Base-by-base conservation (phyloP, 208 protist species). In the Trypanosoma rangeli region DNA sequence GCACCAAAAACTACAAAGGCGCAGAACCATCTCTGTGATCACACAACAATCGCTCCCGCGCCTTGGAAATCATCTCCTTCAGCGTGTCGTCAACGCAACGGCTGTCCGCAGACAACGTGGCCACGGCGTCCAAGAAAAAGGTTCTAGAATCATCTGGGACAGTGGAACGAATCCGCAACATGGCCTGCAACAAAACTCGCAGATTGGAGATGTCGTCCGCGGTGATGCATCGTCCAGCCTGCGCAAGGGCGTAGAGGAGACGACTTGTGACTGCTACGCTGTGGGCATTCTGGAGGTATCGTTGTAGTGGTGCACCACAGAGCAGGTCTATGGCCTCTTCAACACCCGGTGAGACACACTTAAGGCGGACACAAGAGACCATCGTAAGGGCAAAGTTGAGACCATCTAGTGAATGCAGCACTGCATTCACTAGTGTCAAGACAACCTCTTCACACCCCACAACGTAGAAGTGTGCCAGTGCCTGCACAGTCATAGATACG, bases 391-490 rank as follows among this genome's bases (percentile, higher is more conserved):
- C 70, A 18, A 76, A 26, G 35, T 76, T 55, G 2, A 70, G 44
- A 20, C 70, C 70, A 31, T 70, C 70, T 10, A 76, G 26, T 5
- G 13, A 22, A 28, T 31, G 13, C 33, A 48, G 52, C n/a, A 64
- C 56, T 9, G 63, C 26, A 42, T 33, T 70, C 5, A 70, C 62
- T 29, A 76, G 42, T 37, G 70, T 58, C 28, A 76, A 1, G 3
- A 64, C 61, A 65, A 76, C 37, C 49, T 68, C 70, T 22, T 68
- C 70, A 28, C 63, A 64, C 0, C 37, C 62, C 22, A 52, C 26
- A 18, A 65, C 44, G 55, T 76, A 76, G 39, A 76, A 76, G 55
- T 76, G 70, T 22, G 70, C 52, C 24, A 76, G 46, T 16, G 70
- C 33, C 48, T 76, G 70, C 20, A 70, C 12, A 5, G 63, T 56